Conservation (phyloP, 2,329 filamentous ascomycete species). For the Botrytis medusae region DNA sequence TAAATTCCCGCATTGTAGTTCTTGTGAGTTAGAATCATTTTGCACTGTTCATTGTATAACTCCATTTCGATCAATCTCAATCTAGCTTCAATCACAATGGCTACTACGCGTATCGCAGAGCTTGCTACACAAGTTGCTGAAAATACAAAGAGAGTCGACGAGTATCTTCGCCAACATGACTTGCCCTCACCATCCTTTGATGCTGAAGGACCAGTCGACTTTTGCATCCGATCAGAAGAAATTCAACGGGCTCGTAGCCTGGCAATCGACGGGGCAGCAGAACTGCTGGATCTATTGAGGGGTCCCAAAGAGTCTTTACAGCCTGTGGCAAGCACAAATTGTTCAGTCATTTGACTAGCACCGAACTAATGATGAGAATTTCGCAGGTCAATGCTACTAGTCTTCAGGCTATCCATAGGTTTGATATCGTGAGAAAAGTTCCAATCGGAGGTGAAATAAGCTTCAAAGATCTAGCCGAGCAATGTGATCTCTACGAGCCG, state of each 20-base stretch:
- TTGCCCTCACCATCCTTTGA: conserved; percentile 12
- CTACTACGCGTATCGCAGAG: background rate
- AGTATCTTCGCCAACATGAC: background rate
- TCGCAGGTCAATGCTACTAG: conserved; percentile 8
- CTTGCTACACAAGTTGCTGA: conserved; percentile 1
- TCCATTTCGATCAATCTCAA: background rate
- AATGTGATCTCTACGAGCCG: background rate
- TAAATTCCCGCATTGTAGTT: background rate
- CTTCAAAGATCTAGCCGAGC: background rate
- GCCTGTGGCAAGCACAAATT: background rate
- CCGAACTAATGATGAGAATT: background rate
- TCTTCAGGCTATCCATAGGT: conserved; percentile 5
- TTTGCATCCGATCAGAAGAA: conserved; percentile 6
- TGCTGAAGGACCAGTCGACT: background rate
- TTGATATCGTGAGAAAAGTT: conserved; percentile 5
- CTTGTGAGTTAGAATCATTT: background rate
- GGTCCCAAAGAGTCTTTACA: conserved; percentile 2
- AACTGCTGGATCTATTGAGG: background rate
- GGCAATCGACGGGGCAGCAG: background rate
- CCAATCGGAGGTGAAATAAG: conserved; percentile 7
- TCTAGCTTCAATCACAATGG: background rate
- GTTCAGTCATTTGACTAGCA: background rate
- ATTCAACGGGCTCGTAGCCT: background rate
- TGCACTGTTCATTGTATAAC: background rate
- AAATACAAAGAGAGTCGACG: background rate